Evolutionary conservation across 164 flowering plant species (phyloP), one percentile per base, ranked within the genome.

Genomic region (Liriodendron chinense): DNA sequence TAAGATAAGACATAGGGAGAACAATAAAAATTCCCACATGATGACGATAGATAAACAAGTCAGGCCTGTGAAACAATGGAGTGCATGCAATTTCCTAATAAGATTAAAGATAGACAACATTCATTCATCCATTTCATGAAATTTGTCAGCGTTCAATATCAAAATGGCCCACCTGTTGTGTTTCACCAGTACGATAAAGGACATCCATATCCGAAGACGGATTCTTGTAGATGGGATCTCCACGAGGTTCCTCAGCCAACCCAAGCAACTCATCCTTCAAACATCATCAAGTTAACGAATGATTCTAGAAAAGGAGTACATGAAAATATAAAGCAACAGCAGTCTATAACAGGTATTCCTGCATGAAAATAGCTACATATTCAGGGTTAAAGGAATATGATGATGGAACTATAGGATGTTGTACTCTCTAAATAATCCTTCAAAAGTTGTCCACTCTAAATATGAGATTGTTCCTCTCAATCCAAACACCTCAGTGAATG

Each of bases 191-290:
- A n/a, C 98, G 92, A 80, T 92, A 94, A 16, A 94, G 82, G 20
- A 87, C 90, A 64, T 89, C 93, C 94, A 87, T 90, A 77, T 89
- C 80, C 25, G 90, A 74, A 50, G 80, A 71, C 43, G 83, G 81
- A 74, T 86, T 85, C 80, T 81, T 89, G 81, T 84, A 92, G 53
- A 84, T 76, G 47, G 79, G 78, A 78, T 90, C 91, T 28, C 83
- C 83, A 47, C 78, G 77, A 5, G 88, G 85, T 23, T 86, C 91
- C 26, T 73, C 87, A 61, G 91, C 88, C 85, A 90, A 81, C 34
- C 96, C 98, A 77, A 94, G 92, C 83, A 94, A 82, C 80, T 94
- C 98, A 88, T 94, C 98, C 98, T 92, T 80, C 80, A 80, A 81
- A 65, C 23, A 73, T 67, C 59, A 73, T 64, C 65, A 77, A 70